Percentiles rank a stretch among this genome's conserved stretches.
Evolutionary conservation across 2,329 filamentous ascomycete species (phyloP).

Genomic region (Ceratocystis cubensis): DNA sequence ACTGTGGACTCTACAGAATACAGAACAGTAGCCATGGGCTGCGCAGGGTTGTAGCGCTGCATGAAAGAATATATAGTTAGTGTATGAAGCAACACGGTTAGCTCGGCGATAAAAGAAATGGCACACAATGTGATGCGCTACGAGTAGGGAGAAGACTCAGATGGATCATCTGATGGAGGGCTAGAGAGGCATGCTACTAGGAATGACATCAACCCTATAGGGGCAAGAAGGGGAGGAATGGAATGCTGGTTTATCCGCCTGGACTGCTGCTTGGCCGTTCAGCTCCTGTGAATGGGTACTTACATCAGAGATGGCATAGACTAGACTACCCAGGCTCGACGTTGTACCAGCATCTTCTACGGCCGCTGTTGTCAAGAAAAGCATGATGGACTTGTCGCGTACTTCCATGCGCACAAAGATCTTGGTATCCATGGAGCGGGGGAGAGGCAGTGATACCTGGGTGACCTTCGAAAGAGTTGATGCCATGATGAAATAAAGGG

Average conservation of each 20-base stretch:
- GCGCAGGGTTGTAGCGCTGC: conserved; percentile 41
- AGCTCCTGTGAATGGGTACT: conserved; percentile 23
- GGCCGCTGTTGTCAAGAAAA: conserved; percentile 49
- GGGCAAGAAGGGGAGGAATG: too few species aligned
- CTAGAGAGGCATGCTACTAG: too few species aligned
- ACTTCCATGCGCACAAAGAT: conserved; percentile 49
- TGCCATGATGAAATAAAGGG: background rate
- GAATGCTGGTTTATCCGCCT: background rate
- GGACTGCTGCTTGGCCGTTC: background rate
- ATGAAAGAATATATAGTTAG: conserved; percentile 7
- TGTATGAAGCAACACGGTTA: background rate
- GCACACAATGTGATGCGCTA: background rate
- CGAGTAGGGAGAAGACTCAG: background rate
- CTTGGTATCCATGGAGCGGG: conserved; percentile 46
- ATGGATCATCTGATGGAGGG: background rate
- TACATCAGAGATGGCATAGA: conserved; percentile 89
- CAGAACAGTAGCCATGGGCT: conserved; percentile 65
- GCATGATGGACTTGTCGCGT: conserved; percentile 43
- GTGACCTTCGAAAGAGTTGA: conserved; percentile 13
- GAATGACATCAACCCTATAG: too few species aligned
- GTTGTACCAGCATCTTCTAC: conserved; percentile 39
- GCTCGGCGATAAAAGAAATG: background rate
- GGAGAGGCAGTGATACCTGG: conserved; percentile 48
- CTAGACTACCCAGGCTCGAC: conserved; percentile 68
- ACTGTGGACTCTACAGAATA: conserved; percentile 63